Conservation (phyloP, 768 basidiomycete species). For the Mycena crocata region DNA sequence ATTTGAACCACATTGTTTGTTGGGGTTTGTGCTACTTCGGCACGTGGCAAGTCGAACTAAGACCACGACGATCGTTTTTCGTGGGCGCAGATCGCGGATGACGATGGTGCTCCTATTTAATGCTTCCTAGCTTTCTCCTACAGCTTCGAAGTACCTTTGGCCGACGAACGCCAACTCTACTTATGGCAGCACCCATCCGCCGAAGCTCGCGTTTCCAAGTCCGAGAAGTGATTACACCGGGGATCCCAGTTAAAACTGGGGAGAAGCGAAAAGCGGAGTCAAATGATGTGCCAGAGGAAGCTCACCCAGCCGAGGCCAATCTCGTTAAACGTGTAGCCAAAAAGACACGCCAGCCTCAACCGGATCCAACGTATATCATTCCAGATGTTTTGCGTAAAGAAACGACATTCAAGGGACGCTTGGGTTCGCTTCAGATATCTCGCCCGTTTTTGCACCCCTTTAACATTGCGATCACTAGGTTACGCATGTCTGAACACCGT, state of each 20-base stretch:
- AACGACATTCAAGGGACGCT: slow-evolving; percentile 77
- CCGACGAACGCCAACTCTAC: not conserved
- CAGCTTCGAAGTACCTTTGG: not conserved
- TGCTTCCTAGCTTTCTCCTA: not conserved
- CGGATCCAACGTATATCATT: slow-evolving; percentile 69
- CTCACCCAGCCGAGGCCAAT: not conserved
- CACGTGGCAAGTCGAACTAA: not conserved
- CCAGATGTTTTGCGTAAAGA: slow-evolving; percentile 74
- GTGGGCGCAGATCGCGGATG: slow-evolving; percentile 9
- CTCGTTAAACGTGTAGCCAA: not conserved
- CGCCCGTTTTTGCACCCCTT: not conserved
- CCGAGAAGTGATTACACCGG: not conserved
- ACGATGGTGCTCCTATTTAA: slow-evolving; percentile 12
- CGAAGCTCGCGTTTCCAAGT: slow-evolving; percentile 25
- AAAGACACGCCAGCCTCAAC: slow-evolving; percentile 45
- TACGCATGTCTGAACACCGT: slow-evolving; percentile 92
- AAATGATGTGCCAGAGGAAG: not conserved
- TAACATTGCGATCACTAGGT: slow-evolving; percentile 47
- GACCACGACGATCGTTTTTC: not conserved
- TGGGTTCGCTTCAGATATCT: slow-evolving; percentile 50
- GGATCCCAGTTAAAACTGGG: not conserved
- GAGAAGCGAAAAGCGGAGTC: slow-evolving; percentile 11
- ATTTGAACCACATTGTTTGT: not conserved
- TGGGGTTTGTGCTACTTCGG: not conserved
- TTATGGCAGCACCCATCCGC: slow-evolving; percentile 21